Conservation (phyloP, 805 yeast genomes). For the Kuraishia borneana region DNA sequence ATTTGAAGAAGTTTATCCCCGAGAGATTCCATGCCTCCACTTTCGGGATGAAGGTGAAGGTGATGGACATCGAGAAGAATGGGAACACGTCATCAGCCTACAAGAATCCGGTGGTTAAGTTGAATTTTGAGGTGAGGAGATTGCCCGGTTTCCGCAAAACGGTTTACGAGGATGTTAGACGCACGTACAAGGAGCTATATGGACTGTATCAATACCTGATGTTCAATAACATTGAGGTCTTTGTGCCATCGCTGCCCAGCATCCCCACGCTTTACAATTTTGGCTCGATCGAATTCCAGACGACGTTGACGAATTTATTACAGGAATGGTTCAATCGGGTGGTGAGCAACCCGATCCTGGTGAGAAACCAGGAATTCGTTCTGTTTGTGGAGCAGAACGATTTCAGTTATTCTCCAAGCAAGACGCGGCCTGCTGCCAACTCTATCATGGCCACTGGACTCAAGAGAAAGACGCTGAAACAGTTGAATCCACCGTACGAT, state of each 20-base stretch:
- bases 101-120: slow-evolving; percentile 71
- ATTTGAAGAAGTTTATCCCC: slow-evolving; percentile 34
- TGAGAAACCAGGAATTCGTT: slow-evolving; percentile 80
- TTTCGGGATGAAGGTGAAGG: slow-evolving; percentile 37
- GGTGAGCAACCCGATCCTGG: slow-evolving; percentile 62
- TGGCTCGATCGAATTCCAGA: slow-evolving; percentile 73
- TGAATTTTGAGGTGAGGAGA: slow-evolving; percentile 47
- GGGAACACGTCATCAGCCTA: slow-evolving; percentile 39
- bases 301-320: slow-evolving; percentile 42
- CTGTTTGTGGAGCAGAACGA: slow-evolving; percentile 40
- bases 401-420: slow-evolving; percentile 25
- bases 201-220: slow-evolving; percentile 69
- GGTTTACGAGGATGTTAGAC: slow-evolving; percentile 59
- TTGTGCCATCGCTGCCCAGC: slow-evolving; percentile 80
- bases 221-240: slow-evolving; percentile 80
- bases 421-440: slow-evolving; percentile 24
- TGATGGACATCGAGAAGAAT: slow-evolving; percentile 60
- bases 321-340: slow-evolving; percentile 85
- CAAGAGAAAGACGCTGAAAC: slow-evolving; percentile 82
- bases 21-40: slow-evolving; percentile 31
- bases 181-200: slow-evolving; percentile 70
- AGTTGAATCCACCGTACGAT: slow-evolving; percentile 85
- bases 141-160: slow-evolving; percentile 69
- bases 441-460: slow-evolving; percentile 69
- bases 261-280: slow-evolving; percentile 69